Evolutionary conservation across 305 asterid genomes (phyloP).

Genomic region (Nicotiana rustica): DNA sequence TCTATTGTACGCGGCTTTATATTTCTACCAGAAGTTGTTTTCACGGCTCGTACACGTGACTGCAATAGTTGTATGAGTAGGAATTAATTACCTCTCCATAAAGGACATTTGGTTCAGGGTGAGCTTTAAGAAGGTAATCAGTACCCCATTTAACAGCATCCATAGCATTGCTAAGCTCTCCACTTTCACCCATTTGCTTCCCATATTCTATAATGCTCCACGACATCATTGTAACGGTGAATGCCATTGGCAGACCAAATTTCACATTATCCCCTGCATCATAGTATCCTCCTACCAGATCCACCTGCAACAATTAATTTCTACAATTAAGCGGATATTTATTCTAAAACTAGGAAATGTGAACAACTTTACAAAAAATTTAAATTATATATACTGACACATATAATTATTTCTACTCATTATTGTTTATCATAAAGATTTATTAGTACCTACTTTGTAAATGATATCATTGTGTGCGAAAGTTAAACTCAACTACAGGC

Average conservation of each 20-base stretch:
- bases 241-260: slow-evolving; percentile 74
- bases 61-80: neutral
- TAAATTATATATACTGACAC: neutral
- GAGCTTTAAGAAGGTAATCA: slow-evolving; percentile 69
- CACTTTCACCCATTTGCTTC: slow-evolving; percentile 50
- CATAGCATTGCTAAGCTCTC: slow-evolving; percentile 49
- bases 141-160: slow-evolving; percentile 75
- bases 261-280: slow-evolving; percentile 79
- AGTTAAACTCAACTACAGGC: no score
- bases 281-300: slow-evolving; percentile 71
- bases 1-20: no score
- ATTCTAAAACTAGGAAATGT: no score
- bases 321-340: no score
- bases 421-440: no score
- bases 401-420: neutral
- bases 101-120: slow-evolving; percentile 43
- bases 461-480: neutral
- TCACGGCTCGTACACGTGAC: no score
- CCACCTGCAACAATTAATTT: slow-evolving; percentile 48
- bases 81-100: slow-evolving; percentile 41
- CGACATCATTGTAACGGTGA: slow-evolving; percentile 63
- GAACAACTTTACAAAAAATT: no score
- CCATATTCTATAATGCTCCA: slow-evolving; percentile 69
- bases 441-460: no score
- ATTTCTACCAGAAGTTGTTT: no score